These are phyloP conservation scores for Rosa hybrid DNA, from an alignment of 331 rosid species.

Conservation along the genomic window DNA sequence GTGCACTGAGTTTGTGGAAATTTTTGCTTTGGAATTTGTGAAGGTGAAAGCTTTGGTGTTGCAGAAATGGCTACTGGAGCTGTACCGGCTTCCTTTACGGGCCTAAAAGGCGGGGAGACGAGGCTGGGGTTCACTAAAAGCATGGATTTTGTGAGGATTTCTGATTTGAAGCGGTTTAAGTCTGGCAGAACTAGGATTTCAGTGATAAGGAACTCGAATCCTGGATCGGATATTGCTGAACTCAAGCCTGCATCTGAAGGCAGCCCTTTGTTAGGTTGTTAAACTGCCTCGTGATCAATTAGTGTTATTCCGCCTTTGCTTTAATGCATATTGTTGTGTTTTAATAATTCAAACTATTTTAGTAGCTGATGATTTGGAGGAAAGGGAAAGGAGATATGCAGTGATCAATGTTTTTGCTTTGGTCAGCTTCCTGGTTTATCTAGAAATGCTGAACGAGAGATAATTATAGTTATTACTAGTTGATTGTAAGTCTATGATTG, in stretches of 20 bases:
- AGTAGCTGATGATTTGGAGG: not conserved
- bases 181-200: conserved; percentile 58
- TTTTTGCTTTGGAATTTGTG: conserved; percentile 32
- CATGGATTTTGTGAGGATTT: conserved; percentile 70
- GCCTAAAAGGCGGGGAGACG: conserved; percentile 60
- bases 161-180: conserved; percentile 56
- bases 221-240: conserved; percentile 72
- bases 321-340: not conserved
- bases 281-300: not conserved
- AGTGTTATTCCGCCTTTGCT: not conserved
- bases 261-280: conserved; percentile 80
- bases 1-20: conserved; percentile 23
- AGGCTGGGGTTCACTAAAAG: conserved; percentile 69
- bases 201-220: conserved; percentile 66
- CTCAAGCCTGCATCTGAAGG: conserved; percentile 86
- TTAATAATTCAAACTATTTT: not conserved
- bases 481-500: not conserved
- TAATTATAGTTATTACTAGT: not conserved
- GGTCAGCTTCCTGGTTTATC: not conserved
- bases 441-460: not conserved
- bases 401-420: not conserved
- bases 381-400: not conserved
- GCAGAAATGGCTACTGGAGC: conserved; percentile 76
- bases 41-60: conserved; percentile 31
- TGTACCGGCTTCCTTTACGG: conserved; percentile 64